phyloP scores from a whole-genome alignment of 2,329 filamentous ascomycete species.

The Geosmithia morbida region DNA sequence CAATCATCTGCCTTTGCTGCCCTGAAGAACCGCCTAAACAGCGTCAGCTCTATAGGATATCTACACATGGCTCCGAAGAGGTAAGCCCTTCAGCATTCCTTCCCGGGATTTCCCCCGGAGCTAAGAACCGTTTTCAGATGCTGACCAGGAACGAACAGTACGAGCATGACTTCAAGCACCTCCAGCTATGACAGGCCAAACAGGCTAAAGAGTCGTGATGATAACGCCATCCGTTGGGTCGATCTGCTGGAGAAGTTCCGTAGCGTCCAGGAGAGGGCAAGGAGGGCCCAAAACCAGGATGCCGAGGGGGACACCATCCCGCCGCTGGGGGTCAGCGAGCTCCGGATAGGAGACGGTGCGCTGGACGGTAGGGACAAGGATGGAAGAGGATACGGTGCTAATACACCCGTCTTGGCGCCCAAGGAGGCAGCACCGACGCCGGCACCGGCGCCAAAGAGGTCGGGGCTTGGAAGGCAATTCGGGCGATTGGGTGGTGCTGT shows the following conservation, averaged over 20 bases:
- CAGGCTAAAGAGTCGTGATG: constrained; percentile 68
- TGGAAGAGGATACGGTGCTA: constrained; percentile 13
- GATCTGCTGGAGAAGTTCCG: constrained; percentile 94
- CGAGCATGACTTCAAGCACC: constrained; percentile 29
- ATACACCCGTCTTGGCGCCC: constrained; percentile 23
- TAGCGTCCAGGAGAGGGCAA: constrained; percentile 72
- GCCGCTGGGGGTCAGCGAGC: constrained; percentile 26
- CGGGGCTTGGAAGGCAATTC: constrained; percentile 52
- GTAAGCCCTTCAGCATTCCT: constrained; percentile 33
- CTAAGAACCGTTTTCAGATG: not conserved
- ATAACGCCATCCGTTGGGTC: constrained; percentile 75
- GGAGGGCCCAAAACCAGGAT: constrained; percentile 50
- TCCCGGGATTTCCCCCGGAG: too few species aligned
- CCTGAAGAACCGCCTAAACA: constrained; percentile 90
- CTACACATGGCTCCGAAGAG: constrained; percentile 67
- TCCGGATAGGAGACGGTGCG: constrained; percentile 24
- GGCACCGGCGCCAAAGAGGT: constrained; percentile 39
- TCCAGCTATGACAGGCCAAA: constrained; percentile 59
- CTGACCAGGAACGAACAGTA: constrained; percentile 12
- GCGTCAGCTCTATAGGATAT: constrained; percentile 92
- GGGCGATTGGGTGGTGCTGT: constrained; percentile 60
- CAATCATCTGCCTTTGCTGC: constrained; percentile 96
- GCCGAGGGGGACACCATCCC: constrained; percentile 34
- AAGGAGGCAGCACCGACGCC: constrained; percentile 31
- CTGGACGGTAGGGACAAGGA: constrained; percentile 27